A percentile compares a stretch with the other conserved stretches of the same genome.
These are phyloP conservation scores for Populus trichocarpa DNA, from an alignment of 441 rosid species.

Conservation along the genomic window DNA sequence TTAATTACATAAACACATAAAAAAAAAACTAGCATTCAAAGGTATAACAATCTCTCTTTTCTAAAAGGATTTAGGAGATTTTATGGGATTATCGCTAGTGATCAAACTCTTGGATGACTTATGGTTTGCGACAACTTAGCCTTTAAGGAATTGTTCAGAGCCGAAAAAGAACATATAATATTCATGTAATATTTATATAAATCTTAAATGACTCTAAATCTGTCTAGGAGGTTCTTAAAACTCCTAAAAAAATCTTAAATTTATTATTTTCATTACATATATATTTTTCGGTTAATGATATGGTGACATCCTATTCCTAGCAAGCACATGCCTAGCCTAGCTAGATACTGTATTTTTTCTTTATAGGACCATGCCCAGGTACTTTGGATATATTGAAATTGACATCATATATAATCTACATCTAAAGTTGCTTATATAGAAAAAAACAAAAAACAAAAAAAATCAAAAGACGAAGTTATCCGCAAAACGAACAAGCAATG, in stretches of 20 bases:
- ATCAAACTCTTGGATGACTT: too few species aligned
- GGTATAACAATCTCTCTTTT: accelerated
- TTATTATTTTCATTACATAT: too few species aligned
- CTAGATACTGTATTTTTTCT: too few species aligned
- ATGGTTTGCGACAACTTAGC: accelerated
- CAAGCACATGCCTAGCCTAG: not conserved
- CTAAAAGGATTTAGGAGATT: too few species aligned
- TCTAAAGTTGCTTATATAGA: not conserved
- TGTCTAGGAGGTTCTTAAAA: too few species aligned
- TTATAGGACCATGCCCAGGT: not conserved
- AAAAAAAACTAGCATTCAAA: accelerated
- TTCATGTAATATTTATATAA: too few species aligned
- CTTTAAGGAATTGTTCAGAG: accelerated
- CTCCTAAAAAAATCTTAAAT: too few species aligned
- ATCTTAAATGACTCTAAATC: too few species aligned
- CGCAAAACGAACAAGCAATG: not conserved
- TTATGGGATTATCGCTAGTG: too few species aligned
- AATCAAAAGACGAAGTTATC: too few species aligned
- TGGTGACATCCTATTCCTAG: not conserved
- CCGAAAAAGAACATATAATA: accelerated
- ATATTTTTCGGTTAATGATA: too few species aligned
- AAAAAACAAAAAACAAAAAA: not conserved
- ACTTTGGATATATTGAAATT: not conserved
- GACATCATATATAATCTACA: not conserved
- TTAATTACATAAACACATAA: too few species aligned